Conservation (phyloP, 2,329 filamentous ascomycete genomes). For the Leptodontidium sp. region DNA sequence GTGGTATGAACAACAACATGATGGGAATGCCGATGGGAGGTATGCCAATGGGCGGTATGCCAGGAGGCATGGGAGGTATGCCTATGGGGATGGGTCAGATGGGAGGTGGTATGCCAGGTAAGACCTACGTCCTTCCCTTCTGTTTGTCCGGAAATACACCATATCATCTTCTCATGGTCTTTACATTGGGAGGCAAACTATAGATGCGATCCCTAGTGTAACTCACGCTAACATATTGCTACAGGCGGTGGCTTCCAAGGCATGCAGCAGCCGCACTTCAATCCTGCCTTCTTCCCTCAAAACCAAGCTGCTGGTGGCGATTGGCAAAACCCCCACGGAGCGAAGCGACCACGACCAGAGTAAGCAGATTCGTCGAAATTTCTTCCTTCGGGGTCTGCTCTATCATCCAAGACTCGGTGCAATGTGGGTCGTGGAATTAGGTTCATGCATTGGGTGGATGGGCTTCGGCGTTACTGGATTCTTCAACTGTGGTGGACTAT, state of each 20-base stretch:
- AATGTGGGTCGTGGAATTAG: constrained; percentile 18
- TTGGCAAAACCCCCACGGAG: constrained; percentile 82
- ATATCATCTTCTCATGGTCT: neutral
- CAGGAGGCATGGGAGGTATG: constrained; percentile 48
- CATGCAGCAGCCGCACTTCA: constrained; percentile 74
- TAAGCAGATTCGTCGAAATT: constrained; percentile 29
- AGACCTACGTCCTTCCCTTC: constrained; percentile 48
- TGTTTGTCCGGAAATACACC: neutral
- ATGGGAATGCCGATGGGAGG: constrained; percentile 63
- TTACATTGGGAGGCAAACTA: neutral
- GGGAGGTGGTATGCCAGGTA: constrained; percentile 65
- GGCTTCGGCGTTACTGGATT: constrained; percentile 35
- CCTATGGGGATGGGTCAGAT: constrained; percentile 56
- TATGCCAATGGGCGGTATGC: constrained; percentile 60
- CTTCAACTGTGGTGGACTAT: neutral
- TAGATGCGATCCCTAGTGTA: neutral
- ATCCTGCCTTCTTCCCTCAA: constrained; percentile 74
- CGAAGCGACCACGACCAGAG: constrained; percentile 80
- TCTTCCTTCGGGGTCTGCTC: neutral
- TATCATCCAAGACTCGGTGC: constrained; percentile 16
- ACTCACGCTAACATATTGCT: constrained; percentile 1
- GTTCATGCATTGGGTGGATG: constrained; percentile 35
- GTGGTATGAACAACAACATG: constrained; percentile 54
- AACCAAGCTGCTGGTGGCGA: constrained; percentile 57
- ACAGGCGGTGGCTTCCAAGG: constrained; percentile 69